A percentile compares a stretch with the other conserved stretches of the same genome.
Evolutionary conservation across 2,329 filamentous ascomycete species (phyloP).

Genomic region (Pyricularia pennisetigena): DNA sequence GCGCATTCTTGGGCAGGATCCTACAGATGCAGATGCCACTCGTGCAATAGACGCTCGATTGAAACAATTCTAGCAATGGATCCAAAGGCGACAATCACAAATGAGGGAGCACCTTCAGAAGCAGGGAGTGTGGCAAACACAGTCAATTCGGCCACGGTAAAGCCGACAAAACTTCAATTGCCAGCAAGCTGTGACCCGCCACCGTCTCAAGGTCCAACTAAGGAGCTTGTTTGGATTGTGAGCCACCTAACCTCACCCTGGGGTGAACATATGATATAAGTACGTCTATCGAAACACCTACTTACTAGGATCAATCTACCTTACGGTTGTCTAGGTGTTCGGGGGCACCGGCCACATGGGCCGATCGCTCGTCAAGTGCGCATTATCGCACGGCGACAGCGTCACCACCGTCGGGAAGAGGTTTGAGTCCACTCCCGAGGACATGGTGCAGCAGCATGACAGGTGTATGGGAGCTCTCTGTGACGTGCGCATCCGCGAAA

Average conservation of each 20-base stretch:
- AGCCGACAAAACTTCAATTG: conserved; percentile 38
- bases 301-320: background rate
- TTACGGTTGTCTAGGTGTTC: conserved; percentile 53
- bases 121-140: conserved; percentile 1
- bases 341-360: conserved; percentile 97
- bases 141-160: background rate
- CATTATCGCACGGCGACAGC: conserved; percentile 69
- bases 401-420: conserved; percentile 81
- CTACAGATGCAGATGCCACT: background rate
- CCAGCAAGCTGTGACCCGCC: conserved; percentile 84
- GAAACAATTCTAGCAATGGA: background rate
- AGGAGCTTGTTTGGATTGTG: conserved; percentile 84
- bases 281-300: conserved; percentile 6
- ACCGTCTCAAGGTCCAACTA: conserved; percentile 55
- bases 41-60: background rate
- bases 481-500: conserved; percentile 76
- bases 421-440: conserved; percentile 62
- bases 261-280: background rate
- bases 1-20: background rate
- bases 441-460: conserved; percentile 62
- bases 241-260: conserved; percentile 19
- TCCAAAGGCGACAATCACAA: background rate
- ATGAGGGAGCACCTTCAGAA: conserved; percentile 3
- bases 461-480: conserved; percentile 77
- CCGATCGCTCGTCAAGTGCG: conserved; percentile 75